Conservation (phyloP, 768 basidiomycete genomes). For the Panellus pusillus region DNA sequence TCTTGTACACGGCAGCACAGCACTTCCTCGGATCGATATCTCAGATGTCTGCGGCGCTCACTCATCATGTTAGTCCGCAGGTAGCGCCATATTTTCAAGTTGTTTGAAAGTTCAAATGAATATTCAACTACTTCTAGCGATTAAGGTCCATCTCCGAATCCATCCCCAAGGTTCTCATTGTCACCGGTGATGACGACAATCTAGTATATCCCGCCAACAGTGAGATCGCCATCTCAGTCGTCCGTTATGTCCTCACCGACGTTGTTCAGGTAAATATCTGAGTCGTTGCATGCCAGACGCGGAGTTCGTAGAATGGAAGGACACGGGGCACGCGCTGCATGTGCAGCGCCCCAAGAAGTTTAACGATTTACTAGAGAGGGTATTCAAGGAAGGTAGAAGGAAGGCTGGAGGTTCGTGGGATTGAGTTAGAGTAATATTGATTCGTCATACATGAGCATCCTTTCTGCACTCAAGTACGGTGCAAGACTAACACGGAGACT, state of each 20-base stretch:
- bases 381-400: conserved; percentile 51
- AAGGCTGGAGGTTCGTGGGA: conserved; percentile 1
- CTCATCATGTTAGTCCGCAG: conserved; percentile 55
- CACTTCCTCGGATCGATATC: conserved; percentile 61
- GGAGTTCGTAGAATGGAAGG: conserved; percentile 55
- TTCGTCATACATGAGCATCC: neutral
- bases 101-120: neutral
- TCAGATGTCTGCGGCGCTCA: conserved; percentile 69
- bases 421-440: too few species aligned
- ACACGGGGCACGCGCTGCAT: conserved; percentile 64
- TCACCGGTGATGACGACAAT: conserved; percentile 70
- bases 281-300: conserved; percentile 62
- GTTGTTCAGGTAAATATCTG: too few species aligned
- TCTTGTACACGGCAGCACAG: conserved; percentile 57
- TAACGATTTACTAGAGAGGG: conserved; percentile 56
- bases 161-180: conserved; percentile 64
- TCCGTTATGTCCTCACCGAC: conserved; percentile 31
- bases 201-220: conserved; percentile 57
- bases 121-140: conserved; percentile 21
- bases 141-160: conserved; percentile 48
- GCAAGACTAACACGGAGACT: neutral
- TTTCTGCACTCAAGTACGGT: neutral
- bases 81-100: neutral
- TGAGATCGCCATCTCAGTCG: too few species aligned
- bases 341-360: conserved; percentile 49